These are phyloP conservation scores for Casuarina equisetifolia DNA, from an alignment of 306 rosid genomes.

Conservation along the genomic window DNA sequence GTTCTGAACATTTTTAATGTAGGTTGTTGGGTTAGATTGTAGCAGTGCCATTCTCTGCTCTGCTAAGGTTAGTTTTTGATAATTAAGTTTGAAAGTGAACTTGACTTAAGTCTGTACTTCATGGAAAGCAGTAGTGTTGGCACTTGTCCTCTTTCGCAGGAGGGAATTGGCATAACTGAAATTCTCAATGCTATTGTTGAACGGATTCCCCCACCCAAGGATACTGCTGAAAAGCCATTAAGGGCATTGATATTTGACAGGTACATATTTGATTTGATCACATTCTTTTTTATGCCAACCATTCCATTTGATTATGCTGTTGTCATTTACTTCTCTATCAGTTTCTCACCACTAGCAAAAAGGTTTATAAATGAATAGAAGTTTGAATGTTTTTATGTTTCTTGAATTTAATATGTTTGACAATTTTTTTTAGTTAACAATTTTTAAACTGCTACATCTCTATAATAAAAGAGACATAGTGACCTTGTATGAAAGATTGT, in stretches of 20 bases:
- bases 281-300: not conserved
- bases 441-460: not conserved
- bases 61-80: slow-evolving; percentile 64
- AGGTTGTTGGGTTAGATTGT: slow-evolving; percentile 88
- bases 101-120: slow-evolving; percentile 5
- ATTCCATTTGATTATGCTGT: not conserved
- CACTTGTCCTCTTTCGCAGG: slow-evolving; percentile 46
- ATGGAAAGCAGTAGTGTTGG: not conserved
- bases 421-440: not conserved
- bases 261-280: slow-evolving; percentile 29
- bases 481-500: not conserved
- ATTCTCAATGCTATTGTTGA: slow-evolving; percentile 76
- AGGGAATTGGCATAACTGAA: slow-evolving; percentile 81
- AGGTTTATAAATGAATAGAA: not conserved
- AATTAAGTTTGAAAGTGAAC: slow-evolving; percentile 9
- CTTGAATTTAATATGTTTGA: not conserved
- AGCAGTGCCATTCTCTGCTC: slow-evolving; percentile 85
- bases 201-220: slow-evolving; percentile 76
- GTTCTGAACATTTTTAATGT: slow-evolving; percentile 29
- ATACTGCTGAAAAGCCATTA: slow-evolving; percentile 62
- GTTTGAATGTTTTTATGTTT: not conserved
- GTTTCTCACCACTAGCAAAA: not conserved
- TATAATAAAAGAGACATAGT: not conserved
- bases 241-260: slow-evolving; percentile 93
- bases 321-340: not conserved